phyloP scores from a whole-genome alignment of 345 rosid genomes.

The Limnanthes douglasii region DNA sequence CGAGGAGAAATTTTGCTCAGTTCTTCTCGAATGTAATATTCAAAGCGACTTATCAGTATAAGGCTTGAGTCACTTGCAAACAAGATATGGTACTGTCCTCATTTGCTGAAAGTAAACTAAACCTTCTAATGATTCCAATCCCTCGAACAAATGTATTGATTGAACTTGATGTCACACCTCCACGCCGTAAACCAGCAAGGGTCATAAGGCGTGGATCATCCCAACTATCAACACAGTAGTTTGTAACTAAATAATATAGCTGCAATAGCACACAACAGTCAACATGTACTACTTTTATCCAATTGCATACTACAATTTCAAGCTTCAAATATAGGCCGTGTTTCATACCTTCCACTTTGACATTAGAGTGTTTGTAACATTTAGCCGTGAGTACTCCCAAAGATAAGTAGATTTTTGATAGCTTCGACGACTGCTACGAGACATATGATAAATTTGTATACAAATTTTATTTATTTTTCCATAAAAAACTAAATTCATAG shows the following conservation, averaged over 20 bases:
- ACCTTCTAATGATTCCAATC: conserved; percentile 97
- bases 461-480: too few relatives aligned
- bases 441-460: too few relatives aligned
- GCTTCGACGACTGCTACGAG: too few relatives aligned
- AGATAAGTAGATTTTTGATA: too few relatives aligned
- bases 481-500: too few relatives aligned
- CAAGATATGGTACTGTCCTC: too few relatives aligned
- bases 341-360: conserved; percentile 87
- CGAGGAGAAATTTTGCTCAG: conserved; percentile 78
- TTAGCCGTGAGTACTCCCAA: conserved; percentile 95
- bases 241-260: conserved; percentile 73
- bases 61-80: conserved; percentile 87
- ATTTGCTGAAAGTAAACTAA: conserved; percentile 8
- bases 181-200: conserved; percentile 79
- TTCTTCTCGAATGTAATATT: conserved; percentile 93
- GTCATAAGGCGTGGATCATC: conserved; percentile 99
- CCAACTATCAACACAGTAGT: conserved; percentile 92
- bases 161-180: conserved; percentile 83
- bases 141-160: conserved; percentile 87
- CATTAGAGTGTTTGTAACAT: conserved; percentile 89
- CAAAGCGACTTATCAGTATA: conserved; percentile 81
- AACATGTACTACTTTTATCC: too few relatives aligned
- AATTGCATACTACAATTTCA: too few relatives aligned
- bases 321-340: conserved; percentile 3
- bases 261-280: too few relatives aligned